These are phyloP conservation scores for Eucalyptus shirleyi DNA, from an alignment of 345 rosid species.

Conservation along the genomic window DNA sequence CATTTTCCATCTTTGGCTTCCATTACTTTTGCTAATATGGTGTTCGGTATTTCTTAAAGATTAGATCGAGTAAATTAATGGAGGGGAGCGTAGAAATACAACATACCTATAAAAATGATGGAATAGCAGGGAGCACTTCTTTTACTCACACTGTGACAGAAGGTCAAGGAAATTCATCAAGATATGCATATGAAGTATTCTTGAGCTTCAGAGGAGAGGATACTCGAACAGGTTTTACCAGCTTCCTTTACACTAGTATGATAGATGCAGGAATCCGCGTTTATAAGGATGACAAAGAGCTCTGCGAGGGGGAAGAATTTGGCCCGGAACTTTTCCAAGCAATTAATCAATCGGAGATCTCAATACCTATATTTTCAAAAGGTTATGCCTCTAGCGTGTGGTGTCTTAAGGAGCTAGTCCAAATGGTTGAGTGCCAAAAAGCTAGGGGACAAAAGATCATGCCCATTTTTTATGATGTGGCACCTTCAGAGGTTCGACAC, in stretches of 20 bases:
- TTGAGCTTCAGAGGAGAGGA: neutral
- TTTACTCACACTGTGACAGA: rapidly evolving
- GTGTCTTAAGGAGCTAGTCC: neutral
- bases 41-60: no score
- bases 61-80: no score
- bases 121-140: neutral
- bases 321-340: neutral
- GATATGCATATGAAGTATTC: neutral
- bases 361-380: neutral
- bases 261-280: rapidly evolving
- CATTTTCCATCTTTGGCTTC: no score
- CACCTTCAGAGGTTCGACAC: neutral
- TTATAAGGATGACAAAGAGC: neutral
- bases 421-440: neutral
- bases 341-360: neutral
- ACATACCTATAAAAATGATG: neutral
- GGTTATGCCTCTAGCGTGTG: neutral
- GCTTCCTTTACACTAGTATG: neutral
- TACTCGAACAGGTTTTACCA: neutral
- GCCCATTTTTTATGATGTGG: neutral
- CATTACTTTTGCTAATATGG: no score
- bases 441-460: neutral
- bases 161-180: rapidly evolving
- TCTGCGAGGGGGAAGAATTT: rapidly evolving
- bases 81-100: neutral